Evolutionary conservation across 176 grass and related monocot genomes (phyloP).

Genomic region (Zizania latifolia): DNA sequence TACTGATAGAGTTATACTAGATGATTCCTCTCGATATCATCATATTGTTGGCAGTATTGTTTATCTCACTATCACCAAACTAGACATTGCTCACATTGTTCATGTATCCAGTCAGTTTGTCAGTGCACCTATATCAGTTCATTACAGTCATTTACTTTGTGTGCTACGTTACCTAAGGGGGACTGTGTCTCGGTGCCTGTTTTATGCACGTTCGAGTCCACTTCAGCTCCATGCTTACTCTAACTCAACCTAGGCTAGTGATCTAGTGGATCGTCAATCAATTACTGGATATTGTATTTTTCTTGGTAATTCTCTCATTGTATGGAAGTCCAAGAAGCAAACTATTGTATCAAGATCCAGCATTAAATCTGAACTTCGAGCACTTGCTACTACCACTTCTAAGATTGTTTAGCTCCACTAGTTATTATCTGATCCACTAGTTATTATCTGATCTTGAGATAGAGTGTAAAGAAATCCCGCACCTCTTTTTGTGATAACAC

Average conservation of each 20-base stretch:
- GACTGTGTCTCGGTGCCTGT: too few relatives aligned
- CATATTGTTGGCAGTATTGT: background rate
- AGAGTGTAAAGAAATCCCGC: too few relatives aligned
- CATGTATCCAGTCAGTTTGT: too few relatives aligned
- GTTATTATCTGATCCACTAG: too few relatives aligned
- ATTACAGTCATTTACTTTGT: background rate
- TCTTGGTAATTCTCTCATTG: background rate
- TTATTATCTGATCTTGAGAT: too few relatives aligned
- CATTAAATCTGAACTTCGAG: background rate
- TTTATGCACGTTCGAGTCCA: background rate
- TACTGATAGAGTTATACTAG: background rate
- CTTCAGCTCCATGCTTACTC: background rate
- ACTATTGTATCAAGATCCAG: background rate
- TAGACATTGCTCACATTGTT: background rate
- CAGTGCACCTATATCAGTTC: background rate
- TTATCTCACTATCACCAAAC: background rate
- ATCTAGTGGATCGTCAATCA: too few relatives aligned
- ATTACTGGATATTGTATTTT: background rate
- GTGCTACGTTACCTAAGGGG: background rate
- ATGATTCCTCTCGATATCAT: background rate
- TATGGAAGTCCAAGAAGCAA: background rate
- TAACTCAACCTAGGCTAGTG: background rate
- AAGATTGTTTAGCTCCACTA: background rate
- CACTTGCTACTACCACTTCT: too few relatives aligned
- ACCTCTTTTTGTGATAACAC: too few relatives aligned